Base-by-base conservation (phyloP, 148 eudicot species). In the Beta vulgaris region DNA sequence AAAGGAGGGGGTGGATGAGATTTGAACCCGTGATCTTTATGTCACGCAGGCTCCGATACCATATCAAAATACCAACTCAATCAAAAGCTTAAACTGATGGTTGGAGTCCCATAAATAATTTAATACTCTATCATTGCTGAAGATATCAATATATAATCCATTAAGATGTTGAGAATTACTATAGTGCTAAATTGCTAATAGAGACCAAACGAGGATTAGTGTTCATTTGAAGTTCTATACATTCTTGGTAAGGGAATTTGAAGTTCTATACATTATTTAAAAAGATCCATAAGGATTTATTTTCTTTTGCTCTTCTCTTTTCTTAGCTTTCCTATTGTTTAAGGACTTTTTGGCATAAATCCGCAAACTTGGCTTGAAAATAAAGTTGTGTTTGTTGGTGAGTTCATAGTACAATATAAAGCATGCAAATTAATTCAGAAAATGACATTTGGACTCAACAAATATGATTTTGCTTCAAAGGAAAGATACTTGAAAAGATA, bases 331-430 rank as follows among this genome's bases (percentile, higher is more conserved):
- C 12, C 8, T 32, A 23, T 60, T 6, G 1, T 23, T 37, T 18
- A 43, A 40, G 6, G 13, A 37, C 18, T 59, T 55, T 7, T 16
- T 8, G 13, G 2, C 55, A 26, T 42, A 4, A 46, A 25, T 2
- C 10, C 57, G 9, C 60, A 73, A 31, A 31, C 55, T 21, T 74
- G n/a, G 59, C 77, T 63, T 74, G 43, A 13, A 35, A 74, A 63
- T 7, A 35, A 46, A 46, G 77, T 64, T 34, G 1, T 74, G 49
- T 51, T 75, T 65, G 49, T 9, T 75, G 54, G 35, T 26, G 51
- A 73, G 10, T 71, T 53, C 29, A 35, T 21, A 16, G 31, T 54
- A 40, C 29, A 6, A 4, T 18, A 55, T 0, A 4, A 43, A 42
- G 71, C 54, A 58, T 73, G 68, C 36, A 32, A 23, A 59, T 59